Evolutionary conservation across 1,284 basidiomycete genomes (phyloP).

Genomic region (Trametes hirsuta): DNA sequence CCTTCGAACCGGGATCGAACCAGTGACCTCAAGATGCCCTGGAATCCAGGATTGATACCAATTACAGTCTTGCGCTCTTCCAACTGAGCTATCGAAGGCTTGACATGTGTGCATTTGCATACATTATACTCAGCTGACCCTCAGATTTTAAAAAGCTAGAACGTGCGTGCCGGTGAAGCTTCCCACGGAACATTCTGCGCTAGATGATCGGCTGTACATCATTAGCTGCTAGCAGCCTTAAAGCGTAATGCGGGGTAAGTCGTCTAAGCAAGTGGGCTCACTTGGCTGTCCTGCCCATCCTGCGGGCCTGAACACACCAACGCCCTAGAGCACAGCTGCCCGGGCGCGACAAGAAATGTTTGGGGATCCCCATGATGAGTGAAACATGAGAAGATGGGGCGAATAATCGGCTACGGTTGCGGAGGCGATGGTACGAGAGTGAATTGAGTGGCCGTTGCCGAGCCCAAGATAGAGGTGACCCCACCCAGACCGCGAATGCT

Average conservation of each 20-base stretch:
- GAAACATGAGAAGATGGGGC: conserved; percentile 6
- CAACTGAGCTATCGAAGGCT: conserved; percentile 28
- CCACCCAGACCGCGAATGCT: conserved; percentile 14
- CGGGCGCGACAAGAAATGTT: background rate
- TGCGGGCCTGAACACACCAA: too few relatives aligned
- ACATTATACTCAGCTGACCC: too few relatives aligned
- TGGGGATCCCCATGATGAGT: conserved; percentile 13
- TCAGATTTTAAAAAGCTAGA: background rate
- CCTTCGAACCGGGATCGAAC: conserved; percentile 24
- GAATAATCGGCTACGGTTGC: background rate
- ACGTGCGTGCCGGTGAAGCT: background rate
- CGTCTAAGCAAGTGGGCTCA: background rate
- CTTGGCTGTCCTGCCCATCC: background rate
- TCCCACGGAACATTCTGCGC: background rate
- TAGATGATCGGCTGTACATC: conserved; percentile 3
- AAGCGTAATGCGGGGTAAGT: conserved; percentile 6
- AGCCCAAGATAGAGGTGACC: conserved; percentile 19
- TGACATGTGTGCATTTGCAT: background rate
- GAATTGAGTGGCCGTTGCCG: conserved; percentile 13
- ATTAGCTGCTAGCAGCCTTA: background rate
- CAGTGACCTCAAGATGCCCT: conserved; percentile 15
- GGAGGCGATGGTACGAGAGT: conserved; percentile 23
- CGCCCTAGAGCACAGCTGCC: background rate
- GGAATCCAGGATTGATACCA: background rate
- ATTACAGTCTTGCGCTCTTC: conserved; percentile 28